Evolutionary conservation across 75 land plant genomes (phyloP).

Genomic region (Cryptomeria japonica): DNA sequence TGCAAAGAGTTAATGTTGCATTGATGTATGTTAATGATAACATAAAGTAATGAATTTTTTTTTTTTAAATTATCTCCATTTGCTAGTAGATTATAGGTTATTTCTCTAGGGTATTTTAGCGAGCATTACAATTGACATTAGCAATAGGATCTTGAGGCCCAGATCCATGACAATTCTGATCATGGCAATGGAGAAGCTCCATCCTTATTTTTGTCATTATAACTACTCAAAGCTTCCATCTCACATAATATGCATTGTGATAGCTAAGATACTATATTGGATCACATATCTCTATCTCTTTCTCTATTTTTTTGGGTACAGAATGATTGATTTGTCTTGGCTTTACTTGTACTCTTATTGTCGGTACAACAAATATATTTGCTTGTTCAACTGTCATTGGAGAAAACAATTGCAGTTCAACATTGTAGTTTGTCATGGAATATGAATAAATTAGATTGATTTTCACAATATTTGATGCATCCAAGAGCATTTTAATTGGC

Average conservation of each 20-base stretch:
- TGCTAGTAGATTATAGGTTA: too few relatives aligned
- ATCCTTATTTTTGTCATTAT: not conserved
- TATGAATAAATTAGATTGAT: not conserved
- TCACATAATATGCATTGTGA: not conserved
- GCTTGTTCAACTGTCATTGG: not conserved
- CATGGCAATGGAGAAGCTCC: not conserved
- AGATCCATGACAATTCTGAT: not conserved
- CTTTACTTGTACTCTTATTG: too few relatives aligned
- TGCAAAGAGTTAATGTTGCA: too few relatives aligned
- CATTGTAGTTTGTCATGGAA: not conserved
- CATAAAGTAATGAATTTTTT: too few relatives aligned
- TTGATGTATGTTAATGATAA: too few relatives aligned
- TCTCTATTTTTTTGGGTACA: not conserved
- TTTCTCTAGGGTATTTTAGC: too few relatives aligned
- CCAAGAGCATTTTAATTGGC: not conserved
- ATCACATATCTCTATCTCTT: not conserved
- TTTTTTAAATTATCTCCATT: too few relatives aligned
- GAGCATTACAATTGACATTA: too few relatives aligned
- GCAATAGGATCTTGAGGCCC: not conserved
- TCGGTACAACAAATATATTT: not conserved
- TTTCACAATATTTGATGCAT: too few relatives aligned
- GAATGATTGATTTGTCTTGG: not conserved
- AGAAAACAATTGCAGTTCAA: not conserved
- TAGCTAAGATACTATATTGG: not conserved
- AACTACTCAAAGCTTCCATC: not conserved